Conservation (phyloP, 1,284 basidiomycete species). For the Leccinum solheimii region DNA sequence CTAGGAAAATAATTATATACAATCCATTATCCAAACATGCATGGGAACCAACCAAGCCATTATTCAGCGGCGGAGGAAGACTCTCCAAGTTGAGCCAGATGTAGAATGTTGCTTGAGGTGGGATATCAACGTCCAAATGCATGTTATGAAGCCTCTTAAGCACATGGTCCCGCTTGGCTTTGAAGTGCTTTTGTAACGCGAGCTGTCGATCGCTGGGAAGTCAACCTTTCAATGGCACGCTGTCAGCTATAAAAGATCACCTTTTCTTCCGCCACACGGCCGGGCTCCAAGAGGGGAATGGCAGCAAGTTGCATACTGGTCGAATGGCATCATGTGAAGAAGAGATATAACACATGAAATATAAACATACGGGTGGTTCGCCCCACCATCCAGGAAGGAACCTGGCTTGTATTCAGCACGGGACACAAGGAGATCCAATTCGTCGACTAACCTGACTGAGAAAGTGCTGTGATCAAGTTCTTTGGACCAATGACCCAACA, state of each 20-base stretch:
- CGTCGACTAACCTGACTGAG: slow-evolving; percentile 65
- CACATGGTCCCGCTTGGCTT: slow-evolving; percentile 88
- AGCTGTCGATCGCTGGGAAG: slow-evolving; percentile 40
- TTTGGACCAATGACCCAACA: slow-evolving; percentile 98
- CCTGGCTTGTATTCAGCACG: slow-evolving; percentile 39
- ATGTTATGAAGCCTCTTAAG: slow-evolving; percentile 78
- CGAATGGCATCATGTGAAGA: not conserved
- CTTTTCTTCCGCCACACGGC: slow-evolving; percentile 71
- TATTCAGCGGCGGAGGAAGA: slow-evolving; percentile 80
- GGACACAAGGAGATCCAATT: not conserved
- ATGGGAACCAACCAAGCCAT: slow-evolving; percentile 66
- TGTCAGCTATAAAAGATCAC: slow-evolving; percentile 29
- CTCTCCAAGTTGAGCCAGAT: slow-evolving; percentile 87
- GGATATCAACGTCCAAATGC: slow-evolving; percentile 73
- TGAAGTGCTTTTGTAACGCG: slow-evolving; percentile 86
- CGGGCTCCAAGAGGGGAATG: slow-evolving; percentile 75
- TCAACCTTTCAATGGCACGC: not conserved
- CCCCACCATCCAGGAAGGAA: slow-evolving; percentile 87
- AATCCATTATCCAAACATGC: not conserved
- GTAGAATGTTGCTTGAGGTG: slow-evolving; percentile 82
- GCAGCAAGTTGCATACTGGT: slow-evolving; percentile 82
- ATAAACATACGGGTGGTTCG: slow-evolving; percentile 75
- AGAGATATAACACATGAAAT: not conserved
- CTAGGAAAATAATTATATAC: slow-evolving; percentile 34
- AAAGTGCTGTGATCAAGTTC: slow-evolving; percentile 81